Evolutionary conservation across 1,284 basidiomycete genomes (phyloP).

Genomic region (Leccinum solheimii): DNA sequence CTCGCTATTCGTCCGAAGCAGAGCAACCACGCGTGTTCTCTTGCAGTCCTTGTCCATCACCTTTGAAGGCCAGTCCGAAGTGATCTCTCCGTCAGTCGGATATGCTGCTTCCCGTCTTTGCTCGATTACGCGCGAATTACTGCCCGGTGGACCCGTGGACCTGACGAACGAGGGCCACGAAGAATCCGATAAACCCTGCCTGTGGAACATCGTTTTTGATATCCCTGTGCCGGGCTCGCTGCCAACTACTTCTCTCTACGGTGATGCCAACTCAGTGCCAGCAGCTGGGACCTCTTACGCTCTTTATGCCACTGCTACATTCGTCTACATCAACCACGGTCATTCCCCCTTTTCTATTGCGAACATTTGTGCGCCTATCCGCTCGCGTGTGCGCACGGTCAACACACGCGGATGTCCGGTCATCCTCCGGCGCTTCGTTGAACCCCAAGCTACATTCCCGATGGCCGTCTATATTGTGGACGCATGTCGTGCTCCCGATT

Average conservation of each 20-base stretch:
- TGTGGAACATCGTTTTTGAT: slow-evolving; percentile 73
- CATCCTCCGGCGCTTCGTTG: slow-evolving; percentile 46
- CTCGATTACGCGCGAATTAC: slow-evolving; percentile 62
- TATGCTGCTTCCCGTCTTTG: slow-evolving; percentile 67
- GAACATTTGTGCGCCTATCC: slow-evolving; percentile 49
- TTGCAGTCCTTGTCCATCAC: slow-evolving; percentile 67
- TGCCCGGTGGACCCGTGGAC: slow-evolving; percentile 51
- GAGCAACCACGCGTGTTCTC: slow-evolving; percentile 46
- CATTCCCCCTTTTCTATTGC: slow-evolving; percentile 44
- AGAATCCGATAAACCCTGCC: slow-evolving; percentile 50
- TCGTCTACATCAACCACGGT: slow-evolving; percentile 45
- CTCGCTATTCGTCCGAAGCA: slow-evolving; percentile 51
- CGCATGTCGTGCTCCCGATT: slow-evolving; percentile 15
- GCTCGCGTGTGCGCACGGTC: slow-evolving; percentile 39
- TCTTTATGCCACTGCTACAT: slow-evolving; percentile 67
- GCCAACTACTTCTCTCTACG: slow-evolving; percentile 55
- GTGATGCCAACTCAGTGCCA: slow-evolving; percentile 36
- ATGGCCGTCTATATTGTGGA: slow-evolving; percentile 32
- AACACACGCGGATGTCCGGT: slow-evolving; percentile 41
- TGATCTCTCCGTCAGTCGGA: slow-evolving; percentile 54
- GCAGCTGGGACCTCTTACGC: slow-evolving; percentile 60
- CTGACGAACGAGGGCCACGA: slow-evolving; percentile 63
- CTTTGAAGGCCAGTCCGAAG: slow-evolving; percentile 77
- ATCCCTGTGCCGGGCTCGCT: slow-evolving; percentile 77
- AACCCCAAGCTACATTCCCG: slow-evolving; percentile 37